phyloP scores from a whole-genome alignment of 2,329 filamentous ascomycete genomes.

The Ophiostoma novo-ulmi region DNA sequence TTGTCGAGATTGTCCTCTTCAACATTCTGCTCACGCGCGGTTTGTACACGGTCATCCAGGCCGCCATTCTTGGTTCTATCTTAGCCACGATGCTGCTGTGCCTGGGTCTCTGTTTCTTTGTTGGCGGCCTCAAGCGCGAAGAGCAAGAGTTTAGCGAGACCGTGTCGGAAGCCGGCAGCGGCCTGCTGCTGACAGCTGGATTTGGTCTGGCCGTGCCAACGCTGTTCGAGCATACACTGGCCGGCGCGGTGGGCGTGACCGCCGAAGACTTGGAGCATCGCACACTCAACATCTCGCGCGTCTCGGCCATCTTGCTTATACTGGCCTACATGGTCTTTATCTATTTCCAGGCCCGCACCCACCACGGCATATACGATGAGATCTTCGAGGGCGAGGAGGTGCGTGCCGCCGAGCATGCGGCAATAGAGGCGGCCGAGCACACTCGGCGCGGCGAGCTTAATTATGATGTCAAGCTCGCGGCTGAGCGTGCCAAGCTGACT shows the following conservation, averaged over 20 bases:
- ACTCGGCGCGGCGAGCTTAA: conserved; percentile 10
- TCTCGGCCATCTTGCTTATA: conserved; percentile 65
- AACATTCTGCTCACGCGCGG: conserved; percentile 60
- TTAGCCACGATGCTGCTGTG: conserved; percentile 77
- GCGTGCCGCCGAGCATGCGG: conserved; percentile 44
- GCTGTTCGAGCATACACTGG: conserved; percentile 50
- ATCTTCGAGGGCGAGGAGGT: conserved; percentile 67
- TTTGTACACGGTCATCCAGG: conserved; percentile 67
- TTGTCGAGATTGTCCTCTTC: conserved; percentile 80
- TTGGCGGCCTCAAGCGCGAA: conserved; percentile 63
- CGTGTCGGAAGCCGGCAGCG: conserved; percentile 73
- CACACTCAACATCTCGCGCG: conserved; percentile 62
- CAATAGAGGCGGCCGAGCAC: conserved; percentile 15
- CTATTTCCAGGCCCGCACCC: conserved; percentile 69
- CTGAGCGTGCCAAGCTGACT: conserved; percentile 56
- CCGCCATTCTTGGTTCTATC: conserved; percentile 77
- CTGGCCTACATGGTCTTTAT: conserved; percentile 62
- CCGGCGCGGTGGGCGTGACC: conserved; percentile 29
- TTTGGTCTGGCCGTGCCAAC: conserved; percentile 50
- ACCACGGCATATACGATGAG: conserved; percentile 71
- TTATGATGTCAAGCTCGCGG: conserved; percentile 47
- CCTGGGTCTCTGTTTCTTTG: conserved; percentile 73
- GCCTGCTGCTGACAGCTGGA: conserved; percentile 67
- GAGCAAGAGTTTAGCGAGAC: conserved; percentile 68
- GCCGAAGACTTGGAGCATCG: conserved; percentile 43